These are phyloP conservation scores for Eucalyptus regnans DNA, from an alignment of 345 rosid species.

Conservation along the genomic window DNA sequence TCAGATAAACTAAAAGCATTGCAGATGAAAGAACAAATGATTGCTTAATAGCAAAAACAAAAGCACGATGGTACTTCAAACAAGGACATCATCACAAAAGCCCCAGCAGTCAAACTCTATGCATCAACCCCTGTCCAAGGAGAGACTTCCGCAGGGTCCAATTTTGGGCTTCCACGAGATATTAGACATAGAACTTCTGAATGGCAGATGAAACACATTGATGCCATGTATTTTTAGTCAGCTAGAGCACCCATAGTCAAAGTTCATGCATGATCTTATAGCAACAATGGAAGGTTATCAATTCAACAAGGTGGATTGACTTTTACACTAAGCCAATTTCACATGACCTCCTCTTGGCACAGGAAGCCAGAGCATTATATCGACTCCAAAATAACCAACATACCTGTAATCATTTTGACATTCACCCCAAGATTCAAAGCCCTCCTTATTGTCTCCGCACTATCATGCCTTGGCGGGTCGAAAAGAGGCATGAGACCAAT, in stretches of 20 bases:
- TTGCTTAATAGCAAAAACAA: not conserved
- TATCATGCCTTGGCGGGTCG: constrained; percentile 98
- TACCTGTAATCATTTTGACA: constrained; percentile 98
- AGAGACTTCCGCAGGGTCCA: not conserved
- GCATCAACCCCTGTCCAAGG: not conserved
- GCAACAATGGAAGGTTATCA: not conserved
- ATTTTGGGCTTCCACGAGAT: not conserved
- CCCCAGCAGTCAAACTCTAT: not conserved
- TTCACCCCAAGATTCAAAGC: constrained; percentile 95
- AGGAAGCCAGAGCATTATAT: not conserved
- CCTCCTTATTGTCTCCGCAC: constrained; percentile 93
- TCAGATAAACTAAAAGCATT: not conserved
- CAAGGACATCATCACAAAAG: not conserved
- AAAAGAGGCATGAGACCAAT: constrained; percentile 97
- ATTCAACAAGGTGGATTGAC: not conserved
- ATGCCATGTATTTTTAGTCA: not conserved
- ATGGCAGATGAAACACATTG: not conserved
- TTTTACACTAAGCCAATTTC: not conserved
- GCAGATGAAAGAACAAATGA: not conserved
- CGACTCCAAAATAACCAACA: not conserved
- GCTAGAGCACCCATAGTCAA: not conserved
- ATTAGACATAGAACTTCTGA: not conserved
- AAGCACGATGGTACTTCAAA: not conserved
- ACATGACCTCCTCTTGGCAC: not conserved
- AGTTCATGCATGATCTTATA: not conserved